Base-by-base conservation (phyloP, 345 rosid species). In the Arabidopsis thaliana region DNA sequence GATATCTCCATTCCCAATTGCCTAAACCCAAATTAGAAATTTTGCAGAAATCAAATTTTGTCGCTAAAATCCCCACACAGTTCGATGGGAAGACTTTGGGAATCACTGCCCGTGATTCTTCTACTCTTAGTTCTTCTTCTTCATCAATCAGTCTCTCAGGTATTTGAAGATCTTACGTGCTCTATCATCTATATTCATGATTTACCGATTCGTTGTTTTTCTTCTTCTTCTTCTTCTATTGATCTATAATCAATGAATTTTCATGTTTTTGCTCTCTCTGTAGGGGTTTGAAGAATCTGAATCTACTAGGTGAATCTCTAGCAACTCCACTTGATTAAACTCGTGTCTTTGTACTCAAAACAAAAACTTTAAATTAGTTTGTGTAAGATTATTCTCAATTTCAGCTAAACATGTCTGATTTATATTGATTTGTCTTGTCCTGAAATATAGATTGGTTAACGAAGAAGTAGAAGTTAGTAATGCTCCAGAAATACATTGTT, bases 401-500 rank as follows among this genome's bases (percentile, higher is more conserved):
- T 69, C 11, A 11, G 65, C 14, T 59, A 0, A 56, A 9, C 60
- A 7, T 52, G 70, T 55, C 28, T 36, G 57, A 32, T 65, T 65
- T 10, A 53, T 44, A 8, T 25, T 34, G 22, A 22, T 23, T 9
- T 38, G 36, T 71, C 57, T 82, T 24, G 9, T 66, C 42, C 14
- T 76, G 69, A 20, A 77, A 22, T 72, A 55, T 67, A 89, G 90
- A 78, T 80, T 67, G 33, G 78, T 70, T 51, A 46, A 66, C 57
- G 74, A 79, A 78, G 87, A 74, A 59, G 49, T 24, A 16, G 2
- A 41, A 3, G 81, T 28, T 28, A 28, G 66, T 59, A 70, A 32
- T 65, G 68, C 28, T 56, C 88, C 72, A 51, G 89, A 87, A 69
- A 83, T 95, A n/a, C 99, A 92, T 82, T 95, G 99, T 79, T 90